phyloP scores from a whole-genome alignment of 345 rosid genomes.

The Ailanthus altissimus region DNA sequence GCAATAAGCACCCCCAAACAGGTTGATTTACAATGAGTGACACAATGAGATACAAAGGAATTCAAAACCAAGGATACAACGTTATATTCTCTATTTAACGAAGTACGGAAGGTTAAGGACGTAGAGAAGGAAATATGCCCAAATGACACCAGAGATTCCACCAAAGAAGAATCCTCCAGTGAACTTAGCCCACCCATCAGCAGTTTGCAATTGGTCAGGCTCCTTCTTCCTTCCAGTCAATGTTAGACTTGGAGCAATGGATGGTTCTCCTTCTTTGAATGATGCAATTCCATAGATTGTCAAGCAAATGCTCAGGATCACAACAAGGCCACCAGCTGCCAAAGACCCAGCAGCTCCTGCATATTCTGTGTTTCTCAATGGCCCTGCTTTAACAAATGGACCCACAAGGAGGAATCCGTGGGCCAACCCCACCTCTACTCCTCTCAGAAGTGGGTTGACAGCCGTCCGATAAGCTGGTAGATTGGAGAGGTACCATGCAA shows the following conservation, averaged over 20 bases:
- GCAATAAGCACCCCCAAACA: slow-evolving; percentile 1
- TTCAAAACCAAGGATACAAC: slow-evolving; percentile 2
- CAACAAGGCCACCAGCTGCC: slow-evolving; percentile 85
- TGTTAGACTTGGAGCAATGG: slow-evolving; percentile 75
- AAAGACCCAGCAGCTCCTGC: slow-evolving; percentile 82
- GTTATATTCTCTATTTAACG: slow-evolving; percentile 48
- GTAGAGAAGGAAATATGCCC: slow-evolving; percentile 95
- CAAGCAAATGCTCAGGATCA: slow-evolving; percentile 80
- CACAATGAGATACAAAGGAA: neutral
- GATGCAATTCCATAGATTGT: slow-evolving; percentile 85
- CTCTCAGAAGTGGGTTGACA: slow-evolving; percentile 89
- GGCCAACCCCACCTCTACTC: slow-evolving; percentile 83
- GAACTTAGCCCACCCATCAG: slow-evolving; percentile 95
- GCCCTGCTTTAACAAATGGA: slow-evolving; percentile 87
- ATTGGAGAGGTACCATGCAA: slow-evolving; percentile 96
- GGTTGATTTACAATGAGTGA: slow-evolving; percentile 17
- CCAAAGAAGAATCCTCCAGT: slow-evolving; percentile 93
- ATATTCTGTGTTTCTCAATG: slow-evolving; percentile 76
- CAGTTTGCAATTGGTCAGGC: slow-evolving; percentile 92
- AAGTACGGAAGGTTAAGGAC: slow-evolving; percentile 87
- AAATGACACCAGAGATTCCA: slow-evolving; percentile 87
- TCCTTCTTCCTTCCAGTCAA: slow-evolving; percentile 92
- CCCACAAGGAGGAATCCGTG: slow-evolving; percentile 89
- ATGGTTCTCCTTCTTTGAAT: slow-evolving; percentile 81
- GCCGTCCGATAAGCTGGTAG: slow-evolving; percentile 95